Evolutionary conservation across 1,284 basidiomycete genomes (phyloP).

Genomic region (Exobasidium cylindrosporum): DNA sequence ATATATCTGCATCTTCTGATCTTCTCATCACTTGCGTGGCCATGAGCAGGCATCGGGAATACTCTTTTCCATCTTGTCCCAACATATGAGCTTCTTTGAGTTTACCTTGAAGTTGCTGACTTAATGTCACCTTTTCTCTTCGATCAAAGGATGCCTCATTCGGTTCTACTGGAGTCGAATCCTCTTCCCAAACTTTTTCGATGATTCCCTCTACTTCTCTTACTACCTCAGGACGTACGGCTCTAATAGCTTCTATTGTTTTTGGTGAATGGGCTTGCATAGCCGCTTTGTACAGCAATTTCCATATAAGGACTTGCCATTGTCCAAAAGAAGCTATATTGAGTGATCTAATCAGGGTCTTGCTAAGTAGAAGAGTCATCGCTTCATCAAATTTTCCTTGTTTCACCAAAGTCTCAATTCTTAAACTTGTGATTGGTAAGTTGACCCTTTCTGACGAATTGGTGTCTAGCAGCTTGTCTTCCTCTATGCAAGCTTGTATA

Average conservation of each 20-base stretch:
- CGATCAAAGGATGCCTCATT: conserved; percentile 9
- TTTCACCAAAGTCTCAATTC: not conserved
- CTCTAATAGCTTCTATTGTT: not conserved
- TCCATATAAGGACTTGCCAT: not conserved
- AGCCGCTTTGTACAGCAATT: not conserved
- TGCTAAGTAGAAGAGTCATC: not conserved
- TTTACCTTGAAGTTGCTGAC: not conserved
- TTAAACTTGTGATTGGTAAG: not conserved
- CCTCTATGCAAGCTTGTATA: not conserved
- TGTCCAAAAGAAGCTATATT: not conserved
- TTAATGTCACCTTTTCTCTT: not conserved
- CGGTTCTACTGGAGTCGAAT: not conserved
- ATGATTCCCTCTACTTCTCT: not conserved
- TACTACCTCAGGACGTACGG: not conserved
- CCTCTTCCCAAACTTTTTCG: not conserved
- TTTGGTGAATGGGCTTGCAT: not conserved
- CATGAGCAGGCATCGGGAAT: not conserved
- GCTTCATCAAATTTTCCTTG: not conserved
- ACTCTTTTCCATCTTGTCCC: not conserved
- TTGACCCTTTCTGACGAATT: not conserved
- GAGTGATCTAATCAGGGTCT: not conserved
- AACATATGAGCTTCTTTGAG: not conserved
- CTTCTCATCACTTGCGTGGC: conserved; percentile 1
- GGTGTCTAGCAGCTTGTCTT: not conserved
- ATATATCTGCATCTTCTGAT: conserved; percentile 3